These are phyloP conservation scores for Trichoderma cornu-damae DNA, from an alignment of 2,329 filamentous ascomycete species.

Conservation along the genomic window DNA sequence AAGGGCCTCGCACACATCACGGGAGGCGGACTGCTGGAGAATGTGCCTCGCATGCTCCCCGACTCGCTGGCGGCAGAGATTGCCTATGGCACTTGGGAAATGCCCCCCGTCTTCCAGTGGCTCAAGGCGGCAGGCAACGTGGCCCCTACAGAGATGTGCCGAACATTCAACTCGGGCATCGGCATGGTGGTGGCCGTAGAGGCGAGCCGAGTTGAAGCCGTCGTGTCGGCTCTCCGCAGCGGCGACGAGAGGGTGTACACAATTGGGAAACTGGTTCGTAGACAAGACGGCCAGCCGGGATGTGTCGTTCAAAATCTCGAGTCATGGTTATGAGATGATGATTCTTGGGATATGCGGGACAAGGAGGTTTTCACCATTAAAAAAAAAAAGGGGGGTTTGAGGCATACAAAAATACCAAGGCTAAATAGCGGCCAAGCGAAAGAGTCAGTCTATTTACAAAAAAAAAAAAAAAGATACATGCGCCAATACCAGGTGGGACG, in stretches of 20 bases:
- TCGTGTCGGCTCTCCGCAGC: conserved; percentile 53
- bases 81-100: conserved; percentile 68
- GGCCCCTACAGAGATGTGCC: conserved; percentile 71
- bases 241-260: conserved; percentile 67
- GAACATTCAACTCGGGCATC: conserved; percentile 91
- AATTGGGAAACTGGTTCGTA: conserved; percentile 66
- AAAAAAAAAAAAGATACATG: too few species aligned
- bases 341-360: background rate
- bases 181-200: conserved; percentile 89
- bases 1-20: conserved; percentile 98
- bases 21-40: conserved; percentile 86
- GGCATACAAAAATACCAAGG: conserved; percentile 6
- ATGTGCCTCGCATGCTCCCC: conserved; percentile 91
- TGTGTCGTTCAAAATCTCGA: conserved; percentile 35
- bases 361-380: background rate
- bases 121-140: conserved; percentile 70
- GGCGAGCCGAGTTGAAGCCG: conserved; percentile 55
- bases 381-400: background rate
- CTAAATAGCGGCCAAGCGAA: background rate
- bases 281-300: conserved; percentile 37
- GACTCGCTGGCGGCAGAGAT: conserved; percentile 71
- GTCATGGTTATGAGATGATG: conserved; percentile 28
- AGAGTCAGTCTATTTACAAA: conserved; percentile 12
- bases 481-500: background rate
- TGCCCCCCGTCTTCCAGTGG: conserved; percentile 81